phyloP scores from a whole-genome alignment of 192 early-diverging fungal species.

The Entomortierella chlamydospora region DNA sequence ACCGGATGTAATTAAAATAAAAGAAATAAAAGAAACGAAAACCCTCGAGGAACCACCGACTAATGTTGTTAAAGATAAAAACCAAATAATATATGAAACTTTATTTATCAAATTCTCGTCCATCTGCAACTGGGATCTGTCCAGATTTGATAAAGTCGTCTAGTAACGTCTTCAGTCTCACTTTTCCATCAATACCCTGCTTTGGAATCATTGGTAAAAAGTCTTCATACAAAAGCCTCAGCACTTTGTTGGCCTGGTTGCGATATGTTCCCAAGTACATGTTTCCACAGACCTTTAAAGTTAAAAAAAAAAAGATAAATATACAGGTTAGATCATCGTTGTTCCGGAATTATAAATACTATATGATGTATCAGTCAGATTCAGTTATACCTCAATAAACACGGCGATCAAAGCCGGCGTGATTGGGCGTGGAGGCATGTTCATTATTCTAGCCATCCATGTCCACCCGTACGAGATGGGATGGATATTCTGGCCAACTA shows the following conservation, averaged over 20 bases:
- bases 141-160: conserved; percentile 26
- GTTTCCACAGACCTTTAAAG: conserved; percentile 36
- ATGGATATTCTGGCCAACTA: conserved; percentile 58
- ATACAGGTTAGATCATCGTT: background rate
- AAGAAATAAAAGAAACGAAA: too few relatives aligned
- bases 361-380: too few relatives aligned
- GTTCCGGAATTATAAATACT: background rate
- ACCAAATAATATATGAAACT: too few relatives aligned
- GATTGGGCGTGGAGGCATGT: conserved; percentile 73
- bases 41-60: too few relatives aligned
- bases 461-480: conserved; percentile 73
- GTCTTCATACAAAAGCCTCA: conserved; percentile 14
- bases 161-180: conserved; percentile 24
- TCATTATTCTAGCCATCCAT: conserved; percentile 78
- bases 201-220: conserved; percentile 35
- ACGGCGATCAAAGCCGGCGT: conserved; percentile 69
- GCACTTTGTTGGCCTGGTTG: conserved; percentile 28
- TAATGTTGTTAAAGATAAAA: too few relatives aligned
- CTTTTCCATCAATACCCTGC: conserved; percentile 25
- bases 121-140: conserved; percentile 25
- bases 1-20: too few relatives aligned
- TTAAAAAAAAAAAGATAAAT: background rate
- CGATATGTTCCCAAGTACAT: conserved; percentile 21
- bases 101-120: conserved; percentile 13
- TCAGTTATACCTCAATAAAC: conserved; percentile 69